phyloP scores from a whole-genome alignment of 2,329 filamentous ascomycete species.

The Verticillium albo-atrum region DNA sequence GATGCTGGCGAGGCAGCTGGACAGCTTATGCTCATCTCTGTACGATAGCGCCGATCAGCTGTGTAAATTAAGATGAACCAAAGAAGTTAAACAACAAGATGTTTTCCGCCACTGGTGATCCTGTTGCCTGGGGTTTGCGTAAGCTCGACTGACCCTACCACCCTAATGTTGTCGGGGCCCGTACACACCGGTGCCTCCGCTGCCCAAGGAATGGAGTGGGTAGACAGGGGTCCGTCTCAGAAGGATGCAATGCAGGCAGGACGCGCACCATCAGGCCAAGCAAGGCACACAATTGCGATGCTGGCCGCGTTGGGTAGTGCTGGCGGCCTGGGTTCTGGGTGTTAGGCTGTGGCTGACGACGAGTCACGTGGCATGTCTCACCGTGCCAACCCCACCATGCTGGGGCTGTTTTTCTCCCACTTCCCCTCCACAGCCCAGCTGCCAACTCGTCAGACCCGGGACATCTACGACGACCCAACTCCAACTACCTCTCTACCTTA shows the following conservation, averaged over 20 bases:
- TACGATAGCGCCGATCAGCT: slow-evolving; percentile 14
- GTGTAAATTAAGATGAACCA: slow-evolving; percentile 10
- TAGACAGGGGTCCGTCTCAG: background rate
- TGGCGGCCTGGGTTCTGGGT: background rate
- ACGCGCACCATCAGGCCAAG: background rate
- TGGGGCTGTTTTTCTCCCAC: slow-evolving; percentile 15
- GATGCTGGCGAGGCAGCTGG: slow-evolving; percentile 7
- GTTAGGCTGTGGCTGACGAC: background rate
- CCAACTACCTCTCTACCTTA: slow-evolving; percentile 9
- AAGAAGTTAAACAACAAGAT: slow-evolving; percentile 1
- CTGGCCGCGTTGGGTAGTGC: background rate
- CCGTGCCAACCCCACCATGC: slow-evolving; percentile 15
- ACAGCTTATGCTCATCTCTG: slow-evolving; percentile 10
- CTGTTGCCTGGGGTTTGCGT: background rate
- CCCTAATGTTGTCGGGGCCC: background rate
- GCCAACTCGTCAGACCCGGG: slow-evolving; percentile 9
- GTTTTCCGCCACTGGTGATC: background rate
- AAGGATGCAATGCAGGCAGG: background rate
- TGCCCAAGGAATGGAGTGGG: background rate
- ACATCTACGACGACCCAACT: slow-evolving; percentile 10
- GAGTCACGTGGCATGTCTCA: slow-evolving; percentile 14
- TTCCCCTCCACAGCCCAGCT: slow-evolving; percentile 6
- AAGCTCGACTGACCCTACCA: background rate
- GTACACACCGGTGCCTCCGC: background rate
- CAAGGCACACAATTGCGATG: background rate